A percentile compares a stretch with the other conserved stretches of the same genome.
phyloP scores from a whole-genome alignment of 805 yeast species.

The Saturnispora kantuleensis region DNA sequence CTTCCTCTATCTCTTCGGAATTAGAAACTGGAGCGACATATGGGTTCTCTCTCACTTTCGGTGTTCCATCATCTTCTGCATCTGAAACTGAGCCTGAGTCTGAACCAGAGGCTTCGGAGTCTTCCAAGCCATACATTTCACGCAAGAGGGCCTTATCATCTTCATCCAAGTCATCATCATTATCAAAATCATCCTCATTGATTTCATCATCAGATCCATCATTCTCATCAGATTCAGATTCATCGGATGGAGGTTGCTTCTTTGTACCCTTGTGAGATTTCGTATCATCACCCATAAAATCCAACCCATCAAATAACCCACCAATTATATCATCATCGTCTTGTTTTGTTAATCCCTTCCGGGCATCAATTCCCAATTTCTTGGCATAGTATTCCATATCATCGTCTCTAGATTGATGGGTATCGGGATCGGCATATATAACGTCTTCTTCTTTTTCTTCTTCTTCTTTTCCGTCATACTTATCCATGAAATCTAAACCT shows the following conservation, averaged over 20 bases:
- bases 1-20: slow-evolving; percentile 13
- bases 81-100: slow-evolving; percentile 17
- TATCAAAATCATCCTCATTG: slow-evolving; percentile 25
- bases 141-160: slow-evolving; percentile 23
- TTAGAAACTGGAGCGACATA: slow-evolving; percentile 50
- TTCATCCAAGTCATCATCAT: slow-evolving; percentile 24
- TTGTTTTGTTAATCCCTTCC: slow-evolving; percentile 39
- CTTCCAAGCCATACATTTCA: slow-evolving; percentile 26
- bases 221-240: slow-evolving; percentile 9
- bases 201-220: slow-evolving; percentile 18
- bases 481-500: slow-evolving; percentile 43
- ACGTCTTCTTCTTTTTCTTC: neutral
- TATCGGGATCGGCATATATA: slow-evolving; percentile 6
- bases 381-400: slow-evolving; percentile 80
- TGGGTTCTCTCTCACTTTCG: slow-evolving; percentile 55
- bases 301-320: slow-evolving; percentile 68
- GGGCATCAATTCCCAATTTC: slow-evolving; percentile 58
- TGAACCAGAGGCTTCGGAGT: slow-evolving; percentile 15
- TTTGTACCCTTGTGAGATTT: slow-evolving; percentile 11
- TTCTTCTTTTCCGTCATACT: slow-evolving; percentile 18
- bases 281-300: slow-evolving; percentile 15
- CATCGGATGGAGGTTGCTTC: slow-evolving; percentile 3
- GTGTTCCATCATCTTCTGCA: slow-evolving; percentile 21
- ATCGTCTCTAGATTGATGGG: slow-evolving; percentile 28
- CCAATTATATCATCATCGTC: slow-evolving; percentile 75